Percentiles rank a stretch among this genome's conserved stretches.
phyloP scores from a whole-genome alignment of 2,329 filamentous ascomycete species.

The Ascochyta viciae-villosae region DNA sequence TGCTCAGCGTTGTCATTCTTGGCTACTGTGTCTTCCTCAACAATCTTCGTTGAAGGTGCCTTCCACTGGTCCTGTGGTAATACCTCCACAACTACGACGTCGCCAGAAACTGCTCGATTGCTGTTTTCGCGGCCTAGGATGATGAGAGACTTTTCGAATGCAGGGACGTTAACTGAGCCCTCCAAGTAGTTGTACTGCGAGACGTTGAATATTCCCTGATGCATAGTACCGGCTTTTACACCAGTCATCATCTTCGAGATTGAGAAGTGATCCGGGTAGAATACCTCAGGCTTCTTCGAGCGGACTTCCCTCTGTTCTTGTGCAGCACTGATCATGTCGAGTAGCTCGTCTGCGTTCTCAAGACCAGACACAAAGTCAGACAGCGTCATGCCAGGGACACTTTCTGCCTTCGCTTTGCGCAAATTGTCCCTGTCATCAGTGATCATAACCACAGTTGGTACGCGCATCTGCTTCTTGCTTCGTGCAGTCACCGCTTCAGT shows the following conservation, averaged over 20 bases:
- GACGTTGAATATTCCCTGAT: conserved; percentile 95
- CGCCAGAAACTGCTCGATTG: conserved; percentile 90
- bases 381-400: conserved; percentile 70
- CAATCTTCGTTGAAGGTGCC: conserved; percentile 89
- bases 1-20: conserved; percentile 92
- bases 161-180: conserved; percentile 85
- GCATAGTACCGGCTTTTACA: conserved; percentile 83
- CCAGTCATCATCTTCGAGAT: conserved; percentile 95
- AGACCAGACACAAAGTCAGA: conserved; percentile 82
- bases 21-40: conserved; percentile 91
- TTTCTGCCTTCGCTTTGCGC: conserved; percentile 78
- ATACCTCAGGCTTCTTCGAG: conserved; percentile 71
- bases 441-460: conserved; percentile 87
- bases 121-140: conserved; percentile 94
- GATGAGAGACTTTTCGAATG: conserved; percentile 87
- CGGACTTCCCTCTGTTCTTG: conserved; percentile 71
- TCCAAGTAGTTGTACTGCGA: conserved; percentile 98
- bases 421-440: conserved; percentile 92
- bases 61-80: conserved; percentile 97
- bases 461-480: conserved; percentile 57
- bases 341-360: conserved; percentile 80
- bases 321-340: conserved; percentile 91
- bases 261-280: conserved; percentile 90
- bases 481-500: conserved; percentile 64
- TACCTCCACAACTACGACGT: conserved; percentile 91